Evolutionary conservation across 2,329 filamentous ascomycete species (phyloP).

Genomic region (Fusarium sublunatum): DNA sequence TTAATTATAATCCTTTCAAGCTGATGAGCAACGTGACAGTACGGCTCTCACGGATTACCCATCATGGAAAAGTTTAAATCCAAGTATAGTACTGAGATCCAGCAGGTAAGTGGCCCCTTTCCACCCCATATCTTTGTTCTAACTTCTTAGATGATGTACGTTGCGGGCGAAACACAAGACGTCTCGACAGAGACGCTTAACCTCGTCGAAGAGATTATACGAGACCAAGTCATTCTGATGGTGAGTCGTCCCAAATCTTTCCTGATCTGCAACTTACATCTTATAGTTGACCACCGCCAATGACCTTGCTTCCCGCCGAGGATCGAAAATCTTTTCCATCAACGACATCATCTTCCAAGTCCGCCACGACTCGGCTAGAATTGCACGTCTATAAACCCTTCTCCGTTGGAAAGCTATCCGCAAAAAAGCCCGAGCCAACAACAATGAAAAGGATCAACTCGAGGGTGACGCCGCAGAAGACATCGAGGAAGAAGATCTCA

Average conservation of each 20-base stretch:
- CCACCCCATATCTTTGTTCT: rapidly evolving
- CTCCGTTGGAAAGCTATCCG: constrained; percentile 98
- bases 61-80: constrained; percentile 2
- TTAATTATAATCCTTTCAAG: neutral
- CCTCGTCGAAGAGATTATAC: constrained; percentile 95
- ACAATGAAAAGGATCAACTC: constrained; percentile 58
- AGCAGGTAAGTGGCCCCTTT: neutral
- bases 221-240: constrained; percentile 94
- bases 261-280: neutral
- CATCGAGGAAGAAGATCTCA: constrained; percentile 72
- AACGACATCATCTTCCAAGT: constrained; percentile 96
- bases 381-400: constrained; percentile 91
- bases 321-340: constrained; percentile 86
- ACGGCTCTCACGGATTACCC: rapidly evolving
- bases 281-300: constrained; percentile 83
- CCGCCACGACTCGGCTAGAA: constrained; percentile 93
- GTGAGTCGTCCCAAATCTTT: constrained; percentile 56
- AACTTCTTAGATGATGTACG: constrained; percentile 33
- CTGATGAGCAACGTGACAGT: neutral
- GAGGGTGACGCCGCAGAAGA: constrained; percentile 82
- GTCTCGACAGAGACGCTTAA: constrained; percentile 83
- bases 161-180: constrained; percentile 28
- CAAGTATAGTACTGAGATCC: constrained; percentile 19
- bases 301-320: constrained; percentile 86
- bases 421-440: constrained; percentile 74